A percentile compares a stretch with the other conserved stretches of the same genome.
Evolutionary conservation across 1,284 basidiomycete genomes (phyloP).

Genomic region (Sutorius eximius): DNA sequence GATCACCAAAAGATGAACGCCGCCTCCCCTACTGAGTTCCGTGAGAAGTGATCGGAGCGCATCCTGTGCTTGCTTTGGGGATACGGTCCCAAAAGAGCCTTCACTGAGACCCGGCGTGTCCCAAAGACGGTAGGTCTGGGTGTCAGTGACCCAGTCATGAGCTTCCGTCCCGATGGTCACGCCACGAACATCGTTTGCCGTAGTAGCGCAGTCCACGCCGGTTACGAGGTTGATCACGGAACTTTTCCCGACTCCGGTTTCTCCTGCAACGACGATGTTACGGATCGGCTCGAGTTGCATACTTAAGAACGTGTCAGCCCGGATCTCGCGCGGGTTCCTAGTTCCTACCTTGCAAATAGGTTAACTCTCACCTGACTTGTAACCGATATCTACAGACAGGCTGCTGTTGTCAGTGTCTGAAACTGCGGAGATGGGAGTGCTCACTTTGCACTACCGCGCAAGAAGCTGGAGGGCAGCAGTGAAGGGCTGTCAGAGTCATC

Average conservation of each 20-base stretch:
- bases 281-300: conserved; percentile 18
- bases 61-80: conserved; percentile 28
- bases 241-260: conserved; percentile 35
- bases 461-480: conserved; percentile 1
- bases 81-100: conserved; percentile 29
- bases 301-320: conserved; percentile 16
- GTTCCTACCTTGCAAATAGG: conserved; percentile 8
- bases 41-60: conserved; percentile 30
- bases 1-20: conserved; percentile 33
- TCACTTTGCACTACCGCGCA: conserved; percentile 8
- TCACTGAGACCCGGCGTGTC: conserved; percentile 35
- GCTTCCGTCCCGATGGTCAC: conserved; percentile 28
- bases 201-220: conserved; percentile 20
- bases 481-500: conserved; percentile 12
- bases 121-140: conserved; percentile 33
- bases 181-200: conserved; percentile 33
- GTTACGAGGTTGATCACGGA: conserved; percentile 34
- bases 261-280: conserved; percentile 33
- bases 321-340: neutral
- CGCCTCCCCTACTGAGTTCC: conserved; percentile 21
- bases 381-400: neutral
- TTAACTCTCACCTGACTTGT: conserved; percentile 11
- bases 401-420: neutral
- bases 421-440: neutral
- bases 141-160: conserved; percentile 23